Percentiles rank a stretch among this genome's conserved stretches.
Evolutionary conservation across 495 filamentous ascomycete genomes (phyloP).

Genomic region (Hypoxylon rickii): DNA sequence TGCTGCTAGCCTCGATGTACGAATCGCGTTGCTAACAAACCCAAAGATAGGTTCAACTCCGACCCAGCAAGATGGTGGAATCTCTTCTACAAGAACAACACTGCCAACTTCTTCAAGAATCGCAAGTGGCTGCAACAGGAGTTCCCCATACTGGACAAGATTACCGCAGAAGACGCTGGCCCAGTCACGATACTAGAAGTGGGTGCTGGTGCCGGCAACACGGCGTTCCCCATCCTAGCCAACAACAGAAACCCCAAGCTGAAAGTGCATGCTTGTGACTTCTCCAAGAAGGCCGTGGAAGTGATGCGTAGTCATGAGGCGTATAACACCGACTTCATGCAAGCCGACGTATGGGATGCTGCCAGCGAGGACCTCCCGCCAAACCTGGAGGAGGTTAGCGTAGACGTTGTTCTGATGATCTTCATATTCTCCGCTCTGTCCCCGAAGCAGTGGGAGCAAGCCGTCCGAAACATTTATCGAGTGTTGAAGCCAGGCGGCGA

Average conservation of each 20-base stretch:
- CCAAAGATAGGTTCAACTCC: constrained; percentile 73
- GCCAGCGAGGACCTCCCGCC: constrained; percentile 72
- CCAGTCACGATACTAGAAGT: constrained; percentile 77
- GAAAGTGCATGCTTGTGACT: constrained; percentile 89
- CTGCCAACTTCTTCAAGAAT: constrained; percentile 96
- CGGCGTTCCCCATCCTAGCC: constrained; percentile 83
- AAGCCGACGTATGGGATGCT: constrained; percentile 92
- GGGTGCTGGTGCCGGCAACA: constrained; percentile 95
- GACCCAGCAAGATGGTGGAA: constrained; percentile 97
- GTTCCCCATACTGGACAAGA: constrained; percentile 78
- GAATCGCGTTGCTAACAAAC: constrained; percentile 38
- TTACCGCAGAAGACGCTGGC: constrained; percentile 66
- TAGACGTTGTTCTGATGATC: constrained; percentile 90
- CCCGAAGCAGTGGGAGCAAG: constrained; percentile 80
- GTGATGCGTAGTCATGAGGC: constrained; percentile 75
- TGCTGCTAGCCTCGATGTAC: neutral
- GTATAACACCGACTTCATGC: constrained; percentile 66
- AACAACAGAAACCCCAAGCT: constrained; percentile 80
- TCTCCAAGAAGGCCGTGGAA: constrained; percentile 86
- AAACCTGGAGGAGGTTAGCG: constrained; percentile 70
- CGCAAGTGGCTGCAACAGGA: constrained; percentile 96
- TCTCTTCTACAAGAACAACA: constrained; percentile 93
- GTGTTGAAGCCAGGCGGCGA: constrained; percentile 87
- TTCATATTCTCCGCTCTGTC: constrained; percentile 95
- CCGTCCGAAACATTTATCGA: constrained; percentile 78